Evolutionary conservation across 2,329 filamentous ascomycete species (phyloP).

Genomic region (Claviceps pazoutovae): DNA sequence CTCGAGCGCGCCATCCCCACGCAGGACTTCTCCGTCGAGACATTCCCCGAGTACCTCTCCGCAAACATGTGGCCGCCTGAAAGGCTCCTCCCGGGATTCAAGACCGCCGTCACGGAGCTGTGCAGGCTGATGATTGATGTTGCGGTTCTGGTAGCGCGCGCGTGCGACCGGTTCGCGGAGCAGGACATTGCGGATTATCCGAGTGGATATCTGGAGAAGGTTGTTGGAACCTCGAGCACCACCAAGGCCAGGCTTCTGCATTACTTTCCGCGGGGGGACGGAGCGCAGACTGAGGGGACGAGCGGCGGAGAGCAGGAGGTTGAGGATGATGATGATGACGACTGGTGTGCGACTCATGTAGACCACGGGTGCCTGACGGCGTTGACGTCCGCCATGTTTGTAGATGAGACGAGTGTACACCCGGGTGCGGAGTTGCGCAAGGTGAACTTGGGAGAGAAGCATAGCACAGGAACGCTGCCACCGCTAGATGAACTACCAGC

Average conservation of each 20-base stretch:
- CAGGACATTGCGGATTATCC: slow-evolving; percentile 66
- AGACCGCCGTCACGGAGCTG: slow-evolving; percentile 55
- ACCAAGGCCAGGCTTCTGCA: slow-evolving; percentile 87
- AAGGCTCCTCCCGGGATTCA: slow-evolving; percentile 60
- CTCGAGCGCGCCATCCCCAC: slow-evolving; percentile 51
- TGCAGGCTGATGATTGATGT: slow-evolving; percentile 80
- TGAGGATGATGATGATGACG: slow-evolving; percentile 51
- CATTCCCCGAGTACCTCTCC: slow-evolving; percentile 78
- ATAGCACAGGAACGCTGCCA: slow-evolving; percentile 18
- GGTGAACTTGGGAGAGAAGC: background rate
- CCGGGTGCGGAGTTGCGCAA: background rate
- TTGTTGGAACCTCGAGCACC: slow-evolving; percentile 72
- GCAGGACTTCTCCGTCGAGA: slow-evolving; percentile 38
- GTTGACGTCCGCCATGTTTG: slow-evolving; percentile 88
- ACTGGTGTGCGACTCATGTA: slow-evolving; percentile 86
- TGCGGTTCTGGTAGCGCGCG: slow-evolving; percentile 75
- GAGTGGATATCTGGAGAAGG: slow-evolving; percentile 66
- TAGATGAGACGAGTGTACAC: slow-evolving; percentile 51
- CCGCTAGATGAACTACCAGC: slow-evolving; percentile 55
- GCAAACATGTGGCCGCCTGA: slow-evolving; percentile 78
- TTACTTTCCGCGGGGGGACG: slow-evolving; percentile 59
- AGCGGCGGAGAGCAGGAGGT: background rate
- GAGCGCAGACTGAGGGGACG: background rate
- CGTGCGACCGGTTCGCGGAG: slow-evolving; percentile 75
- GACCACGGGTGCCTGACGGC: slow-evolving; percentile 92